These are phyloP conservation scores for Rhinocladiella similis DNA, from an alignment of 2,329 filamentous ascomycete species.

Conservation along the genomic window DNA sequence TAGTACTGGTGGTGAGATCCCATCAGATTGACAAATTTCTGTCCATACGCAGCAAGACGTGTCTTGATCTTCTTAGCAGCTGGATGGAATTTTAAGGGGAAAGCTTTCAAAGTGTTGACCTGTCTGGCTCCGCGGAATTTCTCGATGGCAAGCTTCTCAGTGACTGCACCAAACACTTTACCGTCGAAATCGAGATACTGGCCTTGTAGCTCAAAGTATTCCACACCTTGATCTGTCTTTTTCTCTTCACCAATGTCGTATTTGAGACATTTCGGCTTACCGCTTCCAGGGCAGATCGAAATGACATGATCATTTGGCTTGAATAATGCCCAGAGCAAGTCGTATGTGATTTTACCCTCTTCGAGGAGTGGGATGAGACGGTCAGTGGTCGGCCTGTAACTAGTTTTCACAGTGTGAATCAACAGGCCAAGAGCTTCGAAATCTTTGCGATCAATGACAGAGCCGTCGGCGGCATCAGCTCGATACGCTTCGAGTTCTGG, in stretches of 20 bases:
- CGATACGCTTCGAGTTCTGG: conserved; percentile 24
- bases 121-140: conserved; percentile 33
- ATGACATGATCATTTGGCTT: conserved; percentile 22
- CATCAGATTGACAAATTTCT: conserved; percentile 33
- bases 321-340: conserved; percentile 40
- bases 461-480: conserved; percentile 1
- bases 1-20: conserved; percentile 33
- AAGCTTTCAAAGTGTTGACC: conserved; percentile 34
- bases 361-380: conserved; percentile 33
- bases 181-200: conserved; percentile 35
- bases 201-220: conserved; percentile 32
- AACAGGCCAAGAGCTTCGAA: conserved; percentile 30
- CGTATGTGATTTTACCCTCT: conserved; percentile 36
- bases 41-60: conserved; percentile 31
- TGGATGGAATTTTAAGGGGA: conserved; percentile 33
- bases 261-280: conserved; percentile 20
- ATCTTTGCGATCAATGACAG: background rate
- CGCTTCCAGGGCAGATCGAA: conserved; percentile 7
- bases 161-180: conserved; percentile 30
- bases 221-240: conserved; percentile 21
- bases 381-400: conserved; percentile 28
- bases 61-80: conserved; percentile 25
- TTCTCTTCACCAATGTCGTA: conserved; percentile 29
- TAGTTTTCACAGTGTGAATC: conserved; percentile 29
- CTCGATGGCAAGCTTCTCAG: conserved; percentile 29